Conservation (phyloP, 2,329 filamentous ascomycete species). For the Bipolaris zeicola region DNA sequence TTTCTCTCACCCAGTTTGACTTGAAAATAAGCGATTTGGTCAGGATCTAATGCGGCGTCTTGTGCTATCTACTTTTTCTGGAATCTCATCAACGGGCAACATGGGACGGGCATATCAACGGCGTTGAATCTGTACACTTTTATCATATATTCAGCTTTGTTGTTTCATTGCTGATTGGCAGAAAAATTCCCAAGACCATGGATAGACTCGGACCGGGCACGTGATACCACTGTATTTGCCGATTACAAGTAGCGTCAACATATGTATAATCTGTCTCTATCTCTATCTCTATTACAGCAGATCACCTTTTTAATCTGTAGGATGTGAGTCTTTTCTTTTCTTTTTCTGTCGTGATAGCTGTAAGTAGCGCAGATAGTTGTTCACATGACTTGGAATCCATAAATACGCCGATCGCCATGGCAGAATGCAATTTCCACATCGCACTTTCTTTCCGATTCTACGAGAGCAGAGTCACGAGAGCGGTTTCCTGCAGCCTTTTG, state of each 20-base stretch:
- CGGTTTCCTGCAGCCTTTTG: neutral
- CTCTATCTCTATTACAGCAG: neutral
- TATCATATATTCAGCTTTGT: neutral
- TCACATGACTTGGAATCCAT: too few species aligned
- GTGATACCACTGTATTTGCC: constrained; percentile 5
- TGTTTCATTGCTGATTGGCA: constrained; percentile 3
- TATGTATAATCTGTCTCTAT: neutral
- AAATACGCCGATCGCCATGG: too few species aligned
- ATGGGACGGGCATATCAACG: constrained; percentile 9
- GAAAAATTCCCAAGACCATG: constrained; percentile 4
- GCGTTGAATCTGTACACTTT: constrained; percentile 5
- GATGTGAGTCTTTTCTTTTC: neutral
- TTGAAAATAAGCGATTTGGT: neutral
- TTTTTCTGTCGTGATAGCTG: too few species aligned
- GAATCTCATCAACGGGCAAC: neutral
- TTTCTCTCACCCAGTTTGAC: neutral
- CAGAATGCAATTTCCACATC: too few species aligned
- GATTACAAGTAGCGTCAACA: constrained; percentile 1
- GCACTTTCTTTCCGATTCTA: too few species aligned
- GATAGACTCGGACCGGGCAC: constrained; percentile 11
- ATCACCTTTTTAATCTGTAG: neutral
- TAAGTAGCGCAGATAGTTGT: too few species aligned
- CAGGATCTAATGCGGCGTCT: neutral
- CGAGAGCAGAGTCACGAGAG: neutral
- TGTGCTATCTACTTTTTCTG: neutral